Evolutionary conservation across 129 eudicot genomes (phyloP).

Genomic region (Flaveria linearis): DNA sequence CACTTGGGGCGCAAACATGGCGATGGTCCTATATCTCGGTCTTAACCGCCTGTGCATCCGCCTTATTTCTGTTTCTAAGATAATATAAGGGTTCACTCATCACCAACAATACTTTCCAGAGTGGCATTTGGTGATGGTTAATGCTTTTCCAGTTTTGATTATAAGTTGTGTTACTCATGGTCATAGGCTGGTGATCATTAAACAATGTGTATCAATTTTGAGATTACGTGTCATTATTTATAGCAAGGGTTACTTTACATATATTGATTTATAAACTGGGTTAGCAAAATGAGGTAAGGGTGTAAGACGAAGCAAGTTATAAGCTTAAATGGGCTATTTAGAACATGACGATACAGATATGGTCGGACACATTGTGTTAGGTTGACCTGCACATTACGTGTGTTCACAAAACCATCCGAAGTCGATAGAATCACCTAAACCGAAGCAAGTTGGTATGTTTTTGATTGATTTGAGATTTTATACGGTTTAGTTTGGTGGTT

Average conservation of each 20-base stretch:
- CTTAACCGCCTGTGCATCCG: slow-evolving; percentile 40
- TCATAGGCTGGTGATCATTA: slow-evolving; percentile 6
- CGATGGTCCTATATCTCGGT: slow-evolving; percentile 41
- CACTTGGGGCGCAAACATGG: slow-evolving; percentile 38
- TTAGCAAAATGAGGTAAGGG: neutral
- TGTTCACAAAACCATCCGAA: neutral
- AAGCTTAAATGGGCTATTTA: neutral
- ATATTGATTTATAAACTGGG: neutral
- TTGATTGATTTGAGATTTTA: neutral
- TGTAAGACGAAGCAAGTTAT: neutral
- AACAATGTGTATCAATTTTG: slow-evolving; percentile 24
- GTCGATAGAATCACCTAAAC: no score
- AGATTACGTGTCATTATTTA: slow-evolving; percentile 2
- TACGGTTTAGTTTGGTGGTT: neutral
- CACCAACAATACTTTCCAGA: slow-evolving; percentile 6
- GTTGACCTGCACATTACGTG: neutral
- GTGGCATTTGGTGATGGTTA: slow-evolving; percentile 7
- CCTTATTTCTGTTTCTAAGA: slow-evolving; percentile 40
- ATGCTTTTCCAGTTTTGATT: slow-evolving; percentile 26
- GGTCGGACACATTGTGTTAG: neutral
- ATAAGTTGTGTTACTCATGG: slow-evolving; percentile 24
- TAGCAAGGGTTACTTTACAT: neutral
- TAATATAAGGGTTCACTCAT: slow-evolving; percentile 17
- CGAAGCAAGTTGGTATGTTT: neutral
- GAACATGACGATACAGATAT: neutral